Conservation (phyloP, 1,284 basidiomycete species). For the Caloboletus inedulis region DNA sequence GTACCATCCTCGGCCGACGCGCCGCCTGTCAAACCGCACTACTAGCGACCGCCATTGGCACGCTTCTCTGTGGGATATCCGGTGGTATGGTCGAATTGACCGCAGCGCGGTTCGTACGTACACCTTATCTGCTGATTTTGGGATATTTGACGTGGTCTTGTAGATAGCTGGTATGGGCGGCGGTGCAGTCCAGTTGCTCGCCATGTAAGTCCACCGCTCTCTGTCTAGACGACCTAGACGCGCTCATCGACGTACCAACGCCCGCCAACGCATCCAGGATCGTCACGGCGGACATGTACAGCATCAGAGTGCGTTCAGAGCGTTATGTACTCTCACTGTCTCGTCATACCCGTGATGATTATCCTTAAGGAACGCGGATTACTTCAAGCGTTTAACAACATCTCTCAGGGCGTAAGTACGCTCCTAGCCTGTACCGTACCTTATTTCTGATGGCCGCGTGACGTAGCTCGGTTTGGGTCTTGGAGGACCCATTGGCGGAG, state of each 20-base stretch:
- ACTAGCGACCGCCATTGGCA: slow-evolving; percentile 9
- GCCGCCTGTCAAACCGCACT: slow-evolving; percentile 20
- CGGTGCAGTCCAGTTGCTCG: slow-evolving; percentile 19
- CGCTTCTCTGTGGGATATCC: slow-evolving; percentile 17
- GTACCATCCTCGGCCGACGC: slow-evolving; percentile 23
- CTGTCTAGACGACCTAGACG: neutral
- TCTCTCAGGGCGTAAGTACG: slow-evolving; percentile 14
- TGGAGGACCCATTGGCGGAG: slow-evolving; percentile 19
- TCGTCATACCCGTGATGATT: neutral
- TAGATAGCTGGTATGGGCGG: slow-evolving; percentile 21
- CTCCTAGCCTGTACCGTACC: neutral
- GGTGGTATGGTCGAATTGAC: slow-evolving; percentile 18
- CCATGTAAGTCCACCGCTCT: slow-evolving; percentile 11
- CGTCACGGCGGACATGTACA: slow-evolving; percentile 20
- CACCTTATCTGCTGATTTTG: neutral
- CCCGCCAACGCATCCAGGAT: slow-evolving; percentile 12
- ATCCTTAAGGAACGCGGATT: slow-evolving; percentile 16
- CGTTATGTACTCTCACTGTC: neutral
- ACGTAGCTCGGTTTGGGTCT: slow-evolving; percentile 20
- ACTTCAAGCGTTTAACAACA: slow-evolving; percentile 18
- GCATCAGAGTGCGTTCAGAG: slow-evolving; percentile 13
- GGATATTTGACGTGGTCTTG: neutral
- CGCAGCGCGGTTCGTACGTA: slow-evolving; percentile 21
- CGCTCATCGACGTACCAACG: neutral
- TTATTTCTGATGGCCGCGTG: neutral